A percentile compares a stretch with the other conserved stretches of the same genome.
These are phyloP conservation scores for Spinacia oleracea DNA, from an alignment of 179 eudicot genomes.

Conservation along the genomic window DNA sequence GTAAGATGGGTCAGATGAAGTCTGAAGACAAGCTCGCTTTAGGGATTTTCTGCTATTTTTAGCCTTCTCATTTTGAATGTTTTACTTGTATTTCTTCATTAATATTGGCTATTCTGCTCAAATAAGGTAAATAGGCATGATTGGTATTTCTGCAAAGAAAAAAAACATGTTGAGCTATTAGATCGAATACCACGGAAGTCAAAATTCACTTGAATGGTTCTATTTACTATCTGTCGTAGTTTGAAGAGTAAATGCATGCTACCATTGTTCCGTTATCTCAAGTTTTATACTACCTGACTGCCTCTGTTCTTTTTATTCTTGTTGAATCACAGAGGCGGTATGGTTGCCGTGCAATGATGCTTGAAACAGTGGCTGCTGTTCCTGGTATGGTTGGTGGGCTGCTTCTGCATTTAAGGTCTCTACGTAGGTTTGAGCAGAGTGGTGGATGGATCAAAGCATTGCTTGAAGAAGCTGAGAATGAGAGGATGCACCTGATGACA, in stretches of 20 bases:
- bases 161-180: too few relatives aligned
- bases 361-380: constrained; percentile 89
- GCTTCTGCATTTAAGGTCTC: constrained; percentile 75
- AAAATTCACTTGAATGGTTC: not conserved
- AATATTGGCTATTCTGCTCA: not conserved
- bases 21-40: not conserved
- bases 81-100: too few relatives aligned
- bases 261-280: not conserved
- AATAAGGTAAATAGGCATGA: not conserved
- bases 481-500: constrained; percentile 96
- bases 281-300: not conserved
- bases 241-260: not conserved
- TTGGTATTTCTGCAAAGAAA: too few relatives aligned
- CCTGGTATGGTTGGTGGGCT: constrained; percentile 96
- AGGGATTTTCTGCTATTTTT: not conserved
- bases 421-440: constrained; percentile 79
- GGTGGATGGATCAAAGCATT: constrained; percentile 95
- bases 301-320: not conserved
- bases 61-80: not conserved
- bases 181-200: not conserved
- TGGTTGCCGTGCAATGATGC: constrained; percentile 96
- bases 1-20: not conserved
- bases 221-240: not conserved
- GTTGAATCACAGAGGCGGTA: constrained; percentile 59
- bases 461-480: constrained; percentile 95